phyloP scores from a whole-genome alignment of 2,329 filamentous ascomycete genomes.

The Talaromyces piceae region DNA sequence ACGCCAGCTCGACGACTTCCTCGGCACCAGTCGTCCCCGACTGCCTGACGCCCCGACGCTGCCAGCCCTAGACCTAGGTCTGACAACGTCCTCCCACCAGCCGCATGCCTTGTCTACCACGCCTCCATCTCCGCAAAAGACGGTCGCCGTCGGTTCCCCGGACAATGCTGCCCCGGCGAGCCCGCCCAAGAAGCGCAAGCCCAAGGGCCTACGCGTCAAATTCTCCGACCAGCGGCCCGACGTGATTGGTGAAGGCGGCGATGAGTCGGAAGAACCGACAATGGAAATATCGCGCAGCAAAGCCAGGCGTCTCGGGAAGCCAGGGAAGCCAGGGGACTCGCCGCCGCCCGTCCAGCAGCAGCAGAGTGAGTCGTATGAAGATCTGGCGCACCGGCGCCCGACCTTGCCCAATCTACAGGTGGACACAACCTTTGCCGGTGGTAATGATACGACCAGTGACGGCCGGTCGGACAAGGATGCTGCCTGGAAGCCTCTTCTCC shows the following conservation, averaged over 20 bases:
- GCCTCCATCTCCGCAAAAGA: conserved; percentile 14
- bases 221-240: conserved; percentile 68
- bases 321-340: background rate
- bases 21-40: conserved; percentile 46
- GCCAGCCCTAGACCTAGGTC: background rate
- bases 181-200: conserved; percentile 30
- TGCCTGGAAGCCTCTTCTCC: conserved; percentile 22
- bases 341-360: too few relatives aligned
- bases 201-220: conserved; percentile 64
- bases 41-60: conserved; percentile 17
- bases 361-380: conserved; percentile 2
- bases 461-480: conserved; percentile 9
- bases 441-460: conserved; percentile 5
- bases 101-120: conserved; percentile 23
- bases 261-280: conserved; percentile 68
- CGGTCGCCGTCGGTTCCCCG: conserved; percentile 10
- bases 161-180: conserved; percentile 12
- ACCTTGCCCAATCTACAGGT: conserved; percentile 23
- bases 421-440: conserved; percentile 25
- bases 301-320: conserved; percentile 13
- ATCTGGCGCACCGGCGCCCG: conserved; percentile 13
- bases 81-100: conserved; percentile 15
- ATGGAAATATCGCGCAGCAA: conserved; percentile 58
- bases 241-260: conserved; percentile 84
- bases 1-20: conserved; percentile 49